Conservation (phyloP, 2,329 filamentous ascomycete species). For the Neonectria hederae region DNA sequence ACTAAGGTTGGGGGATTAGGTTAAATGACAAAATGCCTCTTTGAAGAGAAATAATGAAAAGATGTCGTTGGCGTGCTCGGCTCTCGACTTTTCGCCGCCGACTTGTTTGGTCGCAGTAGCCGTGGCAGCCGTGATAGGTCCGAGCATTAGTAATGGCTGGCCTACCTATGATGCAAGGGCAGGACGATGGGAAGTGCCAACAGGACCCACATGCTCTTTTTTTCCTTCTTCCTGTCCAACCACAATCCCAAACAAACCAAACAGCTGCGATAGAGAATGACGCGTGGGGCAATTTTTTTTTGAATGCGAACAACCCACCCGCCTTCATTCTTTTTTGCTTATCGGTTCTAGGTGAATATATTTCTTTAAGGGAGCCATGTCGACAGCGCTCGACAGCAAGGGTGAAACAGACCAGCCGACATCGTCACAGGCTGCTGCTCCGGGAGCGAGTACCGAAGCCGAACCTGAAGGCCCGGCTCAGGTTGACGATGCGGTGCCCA, state of each 20-base stretch:
- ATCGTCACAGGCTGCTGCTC: slow-evolving; percentile 12
- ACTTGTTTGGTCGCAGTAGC: slow-evolving; percentile 27
- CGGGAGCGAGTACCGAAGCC: not conserved
- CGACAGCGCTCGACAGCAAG: slow-evolving; percentile 17
- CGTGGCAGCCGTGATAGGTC: slow-evolving; percentile 37
- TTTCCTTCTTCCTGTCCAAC: not conserved
- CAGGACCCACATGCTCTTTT: slow-evolving; percentile 11
- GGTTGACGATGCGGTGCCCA: not conserved
- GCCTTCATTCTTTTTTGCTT: not conserved
- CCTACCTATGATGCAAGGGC: slow-evolving; percentile 46
- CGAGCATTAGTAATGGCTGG: slow-evolving; percentile 47
- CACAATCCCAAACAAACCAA: slow-evolving; percentile 4
- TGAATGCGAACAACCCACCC: not conserved
- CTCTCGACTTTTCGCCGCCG: slow-evolving; percentile 43
- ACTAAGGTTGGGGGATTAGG: not conserved
- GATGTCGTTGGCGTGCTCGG: slow-evolving; percentile 29
- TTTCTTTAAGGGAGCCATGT: slow-evolving; percentile 23
- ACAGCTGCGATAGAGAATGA: slow-evolving; percentile 27
- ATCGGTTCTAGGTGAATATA: not conserved
- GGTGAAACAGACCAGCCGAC: slow-evolving; percentile 5
- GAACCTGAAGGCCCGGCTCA: slow-evolving; percentile 3
- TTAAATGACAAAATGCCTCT: slow-evolving; percentile 19
- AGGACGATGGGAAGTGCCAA: slow-evolving; percentile 9
- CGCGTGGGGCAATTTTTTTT: slow-evolving; percentile 28
- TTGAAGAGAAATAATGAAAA: slow-evolving; percentile 7